Evolutionary conservation across 345 rosid species (phyloP).

Genomic region (Salix purpurea): DNA sequence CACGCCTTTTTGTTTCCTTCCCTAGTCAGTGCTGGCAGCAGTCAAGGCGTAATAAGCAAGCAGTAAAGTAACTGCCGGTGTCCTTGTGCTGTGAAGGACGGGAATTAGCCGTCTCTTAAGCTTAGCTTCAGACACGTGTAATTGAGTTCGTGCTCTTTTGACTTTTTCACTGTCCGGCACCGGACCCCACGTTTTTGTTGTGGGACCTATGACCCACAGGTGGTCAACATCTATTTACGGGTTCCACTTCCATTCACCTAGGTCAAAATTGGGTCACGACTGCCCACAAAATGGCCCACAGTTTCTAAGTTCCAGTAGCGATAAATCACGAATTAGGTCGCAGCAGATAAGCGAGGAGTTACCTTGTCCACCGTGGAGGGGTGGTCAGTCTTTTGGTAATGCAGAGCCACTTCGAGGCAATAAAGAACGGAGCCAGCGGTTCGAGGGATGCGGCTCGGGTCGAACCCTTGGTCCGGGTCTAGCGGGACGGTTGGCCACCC

Average conservation of each 20-base stretch:
- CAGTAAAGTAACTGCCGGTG: background rate
- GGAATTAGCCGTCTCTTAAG: conserved; percentile 18
- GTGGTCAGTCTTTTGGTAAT: conserved; percentile 42
- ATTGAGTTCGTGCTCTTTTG: conserved; percentile 15
- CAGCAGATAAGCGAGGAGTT: conserved; percentile 22
- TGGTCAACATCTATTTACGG: conserved; percentile 24
- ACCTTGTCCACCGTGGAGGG: conserved; percentile 59
- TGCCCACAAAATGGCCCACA: conserved; percentile 14
- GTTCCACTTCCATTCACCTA: conserved; percentile 25
- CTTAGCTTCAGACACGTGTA: conserved; percentile 39
- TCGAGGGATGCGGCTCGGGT: conserved; percentile 41
- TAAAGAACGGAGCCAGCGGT: conserved; percentile 71
- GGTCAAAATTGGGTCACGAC: conserved; percentile 28
- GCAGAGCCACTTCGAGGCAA: conserved; percentile 78
- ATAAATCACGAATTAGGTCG: background rate
- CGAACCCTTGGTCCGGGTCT: conserved; percentile 36
- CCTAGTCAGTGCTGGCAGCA: background rate
- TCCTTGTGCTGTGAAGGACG: background rate
- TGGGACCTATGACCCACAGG: conserved; percentile 2
- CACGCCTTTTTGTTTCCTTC: background rate
- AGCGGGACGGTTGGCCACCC: conserved; percentile 83
- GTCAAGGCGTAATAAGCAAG: background rate
- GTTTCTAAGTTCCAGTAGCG: background rate
- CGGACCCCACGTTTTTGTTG: background rate
- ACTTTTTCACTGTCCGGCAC: conserved; percentile 21